Base-by-base conservation (phyloP, 192 early-diverging fungal genomes). In the Geosiphon pyriformis region DNA sequence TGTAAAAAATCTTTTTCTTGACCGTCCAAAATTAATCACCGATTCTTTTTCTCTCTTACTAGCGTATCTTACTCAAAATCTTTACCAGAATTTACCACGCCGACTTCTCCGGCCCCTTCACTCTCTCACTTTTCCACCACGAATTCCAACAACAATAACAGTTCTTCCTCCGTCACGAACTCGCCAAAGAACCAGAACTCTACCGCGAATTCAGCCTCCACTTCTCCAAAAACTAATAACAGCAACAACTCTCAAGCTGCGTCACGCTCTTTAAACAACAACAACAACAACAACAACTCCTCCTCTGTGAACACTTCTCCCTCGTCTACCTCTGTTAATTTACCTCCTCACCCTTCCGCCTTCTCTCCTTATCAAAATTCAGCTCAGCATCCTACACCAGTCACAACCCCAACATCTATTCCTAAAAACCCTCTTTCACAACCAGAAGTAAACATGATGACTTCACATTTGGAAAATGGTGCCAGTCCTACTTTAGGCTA, bases 11-110 rank as follows among this genome's bases (percentile, higher is more conserved):
- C 47, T 55, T 22, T 51, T 54, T 65, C 54, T 54, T 65, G 63
- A 51, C 63, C 35, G 63, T 54, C 51, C 63, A 65, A 51, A 65
- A 54, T 65, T 65, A 6, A 42, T 10, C 63, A 65, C 52, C 27
- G 52, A 65, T 54, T 49, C 33, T 42, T 54, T 51, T 65, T 51
- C 54, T 51, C 63, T 51, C 35, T 48, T 54, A 48, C 52, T 35
- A 65, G 49, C 32, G 32, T 51, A 54, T 48, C 48, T 18, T 65
- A 65, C 63, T 35, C 51, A 20, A 27, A 30, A 65, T 3, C 51
- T 1, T 29, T 23, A 26, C 53, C n/a, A n/a, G 27, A 52, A n/a
- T 48, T 51, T 29, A 55, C 34, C n/a, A 65, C 63, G 52, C 63
- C 63, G 52, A 55, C 52, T 65, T 65, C 63, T 65, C 63, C 63